Base-by-base conservation (phyloP, 179 eudicot species). In the Pouteria campechiana region DNA sequence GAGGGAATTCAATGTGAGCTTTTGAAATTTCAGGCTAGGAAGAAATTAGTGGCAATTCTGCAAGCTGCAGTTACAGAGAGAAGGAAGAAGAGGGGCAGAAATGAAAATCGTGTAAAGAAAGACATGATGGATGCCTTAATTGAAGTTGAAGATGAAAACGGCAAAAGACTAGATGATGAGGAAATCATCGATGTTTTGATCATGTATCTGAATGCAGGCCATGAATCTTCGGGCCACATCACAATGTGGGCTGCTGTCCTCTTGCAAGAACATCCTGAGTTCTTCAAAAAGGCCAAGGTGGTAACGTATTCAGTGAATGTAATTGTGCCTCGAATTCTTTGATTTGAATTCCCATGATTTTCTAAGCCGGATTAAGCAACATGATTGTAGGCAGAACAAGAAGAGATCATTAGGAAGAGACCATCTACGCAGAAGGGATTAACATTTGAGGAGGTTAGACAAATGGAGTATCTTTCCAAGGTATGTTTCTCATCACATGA, bases 141-240 rank as follows among this genome's bases (percentile, higher is more conserved):
- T 17, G 76, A 80, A 2, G 70, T 50, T 37, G 69, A 68, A 56
- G 94, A 84, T 48, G 95, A 88, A 22, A 52, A 84, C 3, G 84
- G 92, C 17, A 66, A 60, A 32, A 75, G 33, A 47, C 65, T 88
- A 20, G 64, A 44, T 7, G 94, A 88, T 34, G 88, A 84, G 38
- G 92, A 88, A 50, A 84, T 84, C 28, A 84, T 80, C 3, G 97
- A 88, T 58, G 16, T 78, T 5, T 49, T 88, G 27, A 54, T 84
- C 9, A 84, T 84, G 92, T 88, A 88, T 61, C 55, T 88, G 32
- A 74, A 84, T 56, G 97, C 97, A 5, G 94, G 97, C 16, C 97
- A 84, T 60, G 97, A 88, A 56, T 88, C 94, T 20, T 88, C 97
- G 1, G 94, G 84, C 46, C 97, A 88, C 36, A 67, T 75, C 42